Percentiles rank a stretch among this genome's conserved stretches.
Evolutionary conservation across 2,329 filamentous ascomycete genomes (phyloP).

Genomic region (Celoporthe dispersa): DNA sequence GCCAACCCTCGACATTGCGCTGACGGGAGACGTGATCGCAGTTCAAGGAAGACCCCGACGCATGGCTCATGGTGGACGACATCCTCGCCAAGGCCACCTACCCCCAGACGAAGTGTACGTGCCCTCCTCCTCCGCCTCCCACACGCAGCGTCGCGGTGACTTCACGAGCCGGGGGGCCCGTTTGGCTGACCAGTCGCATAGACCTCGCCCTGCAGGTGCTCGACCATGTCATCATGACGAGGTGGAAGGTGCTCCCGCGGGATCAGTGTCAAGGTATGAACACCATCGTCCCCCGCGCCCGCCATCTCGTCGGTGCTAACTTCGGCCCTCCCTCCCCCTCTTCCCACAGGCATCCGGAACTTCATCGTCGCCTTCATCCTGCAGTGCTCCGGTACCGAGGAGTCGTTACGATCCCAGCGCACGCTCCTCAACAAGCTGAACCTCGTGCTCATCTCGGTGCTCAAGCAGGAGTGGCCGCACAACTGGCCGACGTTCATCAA

Average conservation of each 20-base stretch:
- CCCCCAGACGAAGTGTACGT: conserved; percentile 92
- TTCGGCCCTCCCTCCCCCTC: neutral
- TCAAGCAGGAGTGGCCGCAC: conserved; percentile 98
- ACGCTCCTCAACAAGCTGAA: conserved; percentile 98
- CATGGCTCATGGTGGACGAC: conserved; percentile 96
- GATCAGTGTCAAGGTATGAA: conserved; percentile 87
- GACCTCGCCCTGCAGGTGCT: conserved; percentile 94
- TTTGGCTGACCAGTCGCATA: conserved; percentile 41
- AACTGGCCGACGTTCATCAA: conserved; percentile 99
- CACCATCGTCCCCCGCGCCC: neutral
- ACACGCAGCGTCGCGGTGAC: conserved; percentile 18
- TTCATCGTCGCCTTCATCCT: conserved; percentile 99
- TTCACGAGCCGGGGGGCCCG: neutral
- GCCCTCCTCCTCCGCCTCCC: conserved; percentile 22
- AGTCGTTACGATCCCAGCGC: conserved; percentile 80
- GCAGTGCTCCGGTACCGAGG: conserved; percentile 87
- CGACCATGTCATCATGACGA: conserved; percentile 97
- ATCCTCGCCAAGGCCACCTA: conserved; percentile 93
- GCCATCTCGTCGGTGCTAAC: conserved; percentile 31
- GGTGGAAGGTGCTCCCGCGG: conserved; percentile 96
- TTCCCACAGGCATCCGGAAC: conserved; percentile 82
- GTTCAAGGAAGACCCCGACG: conserved; percentile 99
- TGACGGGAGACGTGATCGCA: conserved; percentile 47
- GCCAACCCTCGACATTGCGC: conserved; percentile 28
- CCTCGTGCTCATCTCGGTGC: conserved; percentile 91